Conservation (phyloP, 2,329 filamentous ascomycete genomes). For the Leptographium flavum region DNA sequence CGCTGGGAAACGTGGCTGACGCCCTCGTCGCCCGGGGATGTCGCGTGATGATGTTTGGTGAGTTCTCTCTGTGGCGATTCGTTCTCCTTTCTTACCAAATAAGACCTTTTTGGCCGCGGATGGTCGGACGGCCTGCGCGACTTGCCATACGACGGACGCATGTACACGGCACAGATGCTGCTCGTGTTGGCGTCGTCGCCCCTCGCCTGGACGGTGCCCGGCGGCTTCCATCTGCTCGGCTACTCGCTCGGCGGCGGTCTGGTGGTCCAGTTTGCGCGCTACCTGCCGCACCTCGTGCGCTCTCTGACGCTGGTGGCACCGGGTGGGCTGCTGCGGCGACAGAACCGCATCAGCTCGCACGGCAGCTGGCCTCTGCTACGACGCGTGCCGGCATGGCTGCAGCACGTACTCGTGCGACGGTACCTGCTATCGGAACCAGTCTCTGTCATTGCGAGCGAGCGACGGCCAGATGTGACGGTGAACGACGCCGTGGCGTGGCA, state of each 20-base stretch:
- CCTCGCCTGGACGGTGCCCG: constrained; percentile 36
- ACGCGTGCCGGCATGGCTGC: constrained; percentile 43
- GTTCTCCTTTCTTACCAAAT: neutral
- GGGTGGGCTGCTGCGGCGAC: constrained; percentile 50
- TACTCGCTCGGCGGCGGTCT: constrained; percentile 73
- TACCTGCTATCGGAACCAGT: too few relatives aligned
- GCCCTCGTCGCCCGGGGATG: constrained; percentile 51
- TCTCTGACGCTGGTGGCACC: constrained; percentile 54
- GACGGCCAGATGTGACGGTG: constrained; percentile 39
- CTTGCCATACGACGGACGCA: constrained; percentile 44
- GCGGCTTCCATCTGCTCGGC: constrained; percentile 55
- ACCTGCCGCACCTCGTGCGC: constrained; percentile 50
- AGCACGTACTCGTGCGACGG: constrained; percentile 35
- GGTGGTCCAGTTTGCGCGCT: constrained; percentile 52
- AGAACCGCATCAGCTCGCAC: constrained; percentile 46
- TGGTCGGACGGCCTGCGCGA: constrained; percentile 55
- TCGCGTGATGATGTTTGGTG: constrained; percentile 63
- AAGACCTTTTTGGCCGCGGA: constrained; percentile 62
- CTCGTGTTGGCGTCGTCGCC: constrained; percentile 50
- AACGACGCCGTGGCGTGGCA: constrained; percentile 59
- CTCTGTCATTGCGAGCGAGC: too few relatives aligned
- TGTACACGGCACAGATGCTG: constrained; percentile 53
- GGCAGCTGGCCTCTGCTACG: constrained; percentile 48
- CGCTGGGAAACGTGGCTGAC: constrained; percentile 51
- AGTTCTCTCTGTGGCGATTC: neutral